Conservation (phyloP, 495 filamentous ascomycete species). For the Lepraria neglecta region DNA sequence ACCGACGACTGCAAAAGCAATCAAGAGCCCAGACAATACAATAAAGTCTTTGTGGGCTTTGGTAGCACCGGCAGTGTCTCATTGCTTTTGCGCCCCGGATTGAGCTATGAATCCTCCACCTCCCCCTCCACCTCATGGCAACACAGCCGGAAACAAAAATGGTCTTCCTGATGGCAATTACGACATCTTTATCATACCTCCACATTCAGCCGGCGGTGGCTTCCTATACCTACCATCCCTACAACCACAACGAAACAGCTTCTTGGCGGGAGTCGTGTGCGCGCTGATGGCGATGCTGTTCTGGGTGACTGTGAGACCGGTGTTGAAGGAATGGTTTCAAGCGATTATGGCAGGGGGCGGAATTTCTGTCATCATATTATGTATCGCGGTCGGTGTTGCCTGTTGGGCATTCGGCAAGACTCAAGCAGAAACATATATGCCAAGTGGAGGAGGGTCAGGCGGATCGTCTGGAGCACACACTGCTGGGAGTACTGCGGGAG, state of each 20-base stretch:
- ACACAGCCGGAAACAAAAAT: slow-evolving; percentile 51
- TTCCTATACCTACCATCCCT: slow-evolving; percentile 93
- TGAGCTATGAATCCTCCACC: slow-evolving; percentile 50
- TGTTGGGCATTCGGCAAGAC: slow-evolving; percentile 69
- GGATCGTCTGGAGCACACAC: slow-evolving; percentile 35
- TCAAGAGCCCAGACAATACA: slow-evolving; percentile 3
- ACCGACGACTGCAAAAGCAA: slow-evolving; percentile 18
- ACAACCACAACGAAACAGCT: slow-evolving; percentile 79
- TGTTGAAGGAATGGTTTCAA: slow-evolving; percentile 59
- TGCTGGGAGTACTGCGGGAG: slow-evolving; percentile 24
- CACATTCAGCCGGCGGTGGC: slow-evolving; percentile 82
- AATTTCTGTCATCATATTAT: slow-evolving; percentile 53
- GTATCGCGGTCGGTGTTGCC: slow-evolving; percentile 63
- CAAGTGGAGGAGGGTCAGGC: slow-evolving; percentile 32
- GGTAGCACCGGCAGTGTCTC: not conserved
- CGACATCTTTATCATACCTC: slow-evolving; percentile 95
- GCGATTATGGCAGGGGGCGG: slow-evolving; percentile 55
- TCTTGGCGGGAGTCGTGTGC: slow-evolving; percentile 72
- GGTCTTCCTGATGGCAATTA: slow-evolving; percentile 78
- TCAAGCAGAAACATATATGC: slow-evolving; percentile 45
- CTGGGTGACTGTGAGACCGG: slow-evolving; percentile 61
- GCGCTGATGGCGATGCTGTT: slow-evolving; percentile 63
- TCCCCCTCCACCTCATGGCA: slow-evolving; percentile 61
- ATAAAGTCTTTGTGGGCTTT: slow-evolving; percentile 8
- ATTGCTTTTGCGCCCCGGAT: not conserved